Evolutionary conservation across 306 rosid species (phyloP).

Genomic region (Amphicarpaea edgeworthii): DNA sequence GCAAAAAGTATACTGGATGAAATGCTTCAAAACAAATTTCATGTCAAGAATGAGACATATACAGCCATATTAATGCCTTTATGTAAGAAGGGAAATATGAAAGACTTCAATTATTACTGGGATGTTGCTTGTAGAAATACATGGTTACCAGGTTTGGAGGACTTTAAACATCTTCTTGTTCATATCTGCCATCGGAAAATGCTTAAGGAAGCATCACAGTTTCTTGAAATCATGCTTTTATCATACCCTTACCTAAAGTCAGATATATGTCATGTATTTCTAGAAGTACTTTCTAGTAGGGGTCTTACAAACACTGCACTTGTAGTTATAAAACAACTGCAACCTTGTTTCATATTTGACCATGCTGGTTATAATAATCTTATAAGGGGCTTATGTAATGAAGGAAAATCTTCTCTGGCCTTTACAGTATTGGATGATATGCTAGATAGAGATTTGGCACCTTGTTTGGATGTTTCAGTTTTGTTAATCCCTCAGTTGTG

Average conservation of each 20-base stretch:
- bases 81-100: slow-evolving; percentile 69
- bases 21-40: slow-evolving; percentile 62
- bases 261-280: slow-evolving; percentile 59
- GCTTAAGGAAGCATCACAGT: slow-evolving; percentile 64
- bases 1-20: slow-evolving; percentile 60
- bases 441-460: slow-evolving; percentile 58
- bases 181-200: slow-evolving; percentile 61
- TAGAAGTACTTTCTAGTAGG: slow-evolving; percentile 59
- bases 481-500: slow-evolving; percentile 69
- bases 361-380: slow-evolving; percentile 58
- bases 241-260: slow-evolving; percentile 59
- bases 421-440: slow-evolving; percentile 63
- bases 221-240: slow-evolving; percentile 72
- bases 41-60: slow-evolving; percentile 66
- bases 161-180: slow-evolving; percentile 59
- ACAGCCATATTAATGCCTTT: slow-evolving; percentile 61
- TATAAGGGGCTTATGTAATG: slow-evolving; percentile 62
- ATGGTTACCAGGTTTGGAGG: slow-evolving; percentile 71
- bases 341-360: slow-evolving; percentile 58
- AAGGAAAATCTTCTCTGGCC: slow-evolving; percentile 58
- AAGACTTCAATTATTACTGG: slow-evolving; percentile 67
- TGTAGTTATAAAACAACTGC: slow-evolving; percentile 60
- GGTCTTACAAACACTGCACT: slow-evolving; percentile 58
- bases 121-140: slow-evolving; percentile 56
- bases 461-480: slow-evolving; percentile 61